Evolutionary conservation across 2,329 filamentous ascomycete genomes (phyloP).

Genomic region (Sporothrix variecibatus): DNA sequence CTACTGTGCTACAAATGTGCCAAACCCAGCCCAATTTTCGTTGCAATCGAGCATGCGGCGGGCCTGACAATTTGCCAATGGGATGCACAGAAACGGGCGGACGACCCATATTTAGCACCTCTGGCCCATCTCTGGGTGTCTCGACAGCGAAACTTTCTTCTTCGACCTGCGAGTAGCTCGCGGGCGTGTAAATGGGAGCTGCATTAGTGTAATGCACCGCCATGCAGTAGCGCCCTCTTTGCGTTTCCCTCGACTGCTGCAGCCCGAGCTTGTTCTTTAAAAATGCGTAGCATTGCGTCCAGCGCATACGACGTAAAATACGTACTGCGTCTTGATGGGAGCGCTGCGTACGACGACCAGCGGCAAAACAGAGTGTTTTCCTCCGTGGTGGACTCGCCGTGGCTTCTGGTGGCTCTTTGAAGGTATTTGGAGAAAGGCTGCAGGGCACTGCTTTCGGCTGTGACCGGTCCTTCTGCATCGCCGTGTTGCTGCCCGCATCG

Average conservation of each 20-base stretch:
- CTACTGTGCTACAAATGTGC: neutral
- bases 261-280: constrained; percentile 19
- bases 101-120: neutral
- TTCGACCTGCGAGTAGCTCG: neutral
- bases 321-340: neutral
- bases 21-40: neutral
- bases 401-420: neutral
- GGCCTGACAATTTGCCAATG: constrained; percentile 15
- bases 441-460: neutral
- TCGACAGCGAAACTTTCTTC: neutral
- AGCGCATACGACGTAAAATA: neutral
- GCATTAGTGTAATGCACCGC: constrained; percentile 16
- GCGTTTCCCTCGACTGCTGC: constrained; percentile 8
- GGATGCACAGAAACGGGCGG: neutral
- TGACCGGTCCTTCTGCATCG: neutral
- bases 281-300: constrained; percentile 3
- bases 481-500: neutral
- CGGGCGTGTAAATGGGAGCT: constrained; percentile 17
- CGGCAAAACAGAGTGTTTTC: neutral
- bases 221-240: constrained; percentile 19
- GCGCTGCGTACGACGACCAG: neutral
- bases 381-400: neutral
- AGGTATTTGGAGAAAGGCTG: neutral
- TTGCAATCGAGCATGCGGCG: constrained; percentile 5
- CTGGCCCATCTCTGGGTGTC: neutral